phyloP scores from a whole-genome alignment of 805 yeast genomes.

The Saccharomycopsis javanensis region DNA sequence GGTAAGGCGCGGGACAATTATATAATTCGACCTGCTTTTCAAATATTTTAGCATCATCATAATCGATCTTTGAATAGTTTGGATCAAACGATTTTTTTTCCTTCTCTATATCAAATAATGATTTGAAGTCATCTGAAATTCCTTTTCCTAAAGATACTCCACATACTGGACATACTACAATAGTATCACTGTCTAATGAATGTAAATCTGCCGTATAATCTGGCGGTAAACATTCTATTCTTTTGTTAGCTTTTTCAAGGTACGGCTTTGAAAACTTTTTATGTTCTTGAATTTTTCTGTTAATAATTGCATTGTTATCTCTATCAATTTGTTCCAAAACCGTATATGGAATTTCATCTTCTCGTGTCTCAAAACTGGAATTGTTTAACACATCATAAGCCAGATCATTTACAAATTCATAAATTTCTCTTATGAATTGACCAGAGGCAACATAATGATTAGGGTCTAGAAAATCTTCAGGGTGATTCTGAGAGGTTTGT shows the following conservation, averaged over 20 bases:
- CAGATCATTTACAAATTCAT: neutral
- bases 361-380: neutral
- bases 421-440: neutral
- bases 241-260: conserved; percentile 22
- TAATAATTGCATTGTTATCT: conserved; percentile 10
- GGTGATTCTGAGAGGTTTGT: neutral
- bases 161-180: conserved; percentile 55
- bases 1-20: conserved; percentile 56
- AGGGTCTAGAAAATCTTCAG: neutral
- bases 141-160: conserved; percentile 69
- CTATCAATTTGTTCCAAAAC: conserved; percentile 7
- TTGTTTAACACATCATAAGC: neutral
- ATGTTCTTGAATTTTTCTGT: conserved; percentile 9
- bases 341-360: conserved; percentile 9
- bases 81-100: conserved; percentile 23
- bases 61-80: conserved; percentile 3
- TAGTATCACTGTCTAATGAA: conserved; percentile 28
- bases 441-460: neutral
- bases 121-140: conserved; percentile 42
- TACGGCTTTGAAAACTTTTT: conserved; percentile 21
- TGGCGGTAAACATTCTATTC: conserved; percentile 24
- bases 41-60: conserved; percentile 9
- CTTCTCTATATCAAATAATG: conserved; percentile 23
- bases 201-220: conserved; percentile 22
- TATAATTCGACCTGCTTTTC: conserved; percentile 5